Conservation (phyloP, 2,329 filamentous ascomycete genomes). For the Colletotrichum sp. region DNA sequence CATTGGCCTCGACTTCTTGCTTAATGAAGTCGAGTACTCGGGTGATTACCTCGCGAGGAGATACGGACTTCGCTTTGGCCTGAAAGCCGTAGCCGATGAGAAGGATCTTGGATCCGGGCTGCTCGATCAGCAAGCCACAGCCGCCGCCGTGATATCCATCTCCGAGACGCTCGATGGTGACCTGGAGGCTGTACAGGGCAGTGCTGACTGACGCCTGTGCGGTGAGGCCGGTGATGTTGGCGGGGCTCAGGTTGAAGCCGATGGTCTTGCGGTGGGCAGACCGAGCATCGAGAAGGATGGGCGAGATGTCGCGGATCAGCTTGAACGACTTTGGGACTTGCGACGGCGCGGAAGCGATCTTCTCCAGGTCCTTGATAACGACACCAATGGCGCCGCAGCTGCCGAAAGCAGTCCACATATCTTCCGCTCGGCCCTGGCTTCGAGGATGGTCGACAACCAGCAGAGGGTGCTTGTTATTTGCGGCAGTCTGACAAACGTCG, state of each 20-base stretch:
- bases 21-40: not conserved
- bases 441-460: not conserved
- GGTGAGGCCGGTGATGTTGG: not conserved
- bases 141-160: not conserved
- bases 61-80: not conserved
- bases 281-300: not conserved
- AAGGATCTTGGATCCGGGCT: not conserved
- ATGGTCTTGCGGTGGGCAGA: not conserved
- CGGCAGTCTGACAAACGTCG: not conserved
- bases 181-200: not conserved
- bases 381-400: not conserved
- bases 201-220: not conserved
- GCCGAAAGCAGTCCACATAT: not conserved
- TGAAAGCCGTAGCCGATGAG: not conserved
- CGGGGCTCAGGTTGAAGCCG: not conserved
- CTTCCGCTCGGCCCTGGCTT: not conserved
- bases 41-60: not conserved
- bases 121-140: not conserved
- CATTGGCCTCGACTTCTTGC: not conserved
- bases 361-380: not conserved
- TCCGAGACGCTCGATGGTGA: not conserved
- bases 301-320: not conserved
- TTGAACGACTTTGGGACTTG: fast-evolving
- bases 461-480: not conserved
- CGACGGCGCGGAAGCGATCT: not conserved